Conservation (phyloP, 768 basidiomycete genomes). For the Russula brevipes region DNA sequence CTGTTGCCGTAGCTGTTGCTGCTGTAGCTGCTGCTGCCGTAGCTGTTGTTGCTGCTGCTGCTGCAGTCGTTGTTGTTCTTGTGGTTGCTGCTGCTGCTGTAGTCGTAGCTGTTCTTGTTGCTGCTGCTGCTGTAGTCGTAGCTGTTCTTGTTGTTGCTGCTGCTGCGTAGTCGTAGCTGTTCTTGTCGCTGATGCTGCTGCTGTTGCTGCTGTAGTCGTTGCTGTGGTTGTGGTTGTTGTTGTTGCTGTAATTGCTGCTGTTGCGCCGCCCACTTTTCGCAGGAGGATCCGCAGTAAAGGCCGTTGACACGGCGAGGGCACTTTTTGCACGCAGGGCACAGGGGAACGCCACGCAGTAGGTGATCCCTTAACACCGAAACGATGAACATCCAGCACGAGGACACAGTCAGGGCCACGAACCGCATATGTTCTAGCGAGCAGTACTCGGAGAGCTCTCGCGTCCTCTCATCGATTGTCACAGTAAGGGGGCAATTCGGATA, state of each 20-base stretch:
- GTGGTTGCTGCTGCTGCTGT: too few relatives aligned
- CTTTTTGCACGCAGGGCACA: conserved; percentile 5
- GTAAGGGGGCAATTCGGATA: neutral
- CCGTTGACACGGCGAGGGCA: conserved; percentile 1
- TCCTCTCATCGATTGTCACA: neutral
- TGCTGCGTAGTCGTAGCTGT: too few relatives aligned
- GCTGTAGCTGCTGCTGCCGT: too few relatives aligned
- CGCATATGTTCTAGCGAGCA: conserved; percentile 2
- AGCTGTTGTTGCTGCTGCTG: too few relatives aligned
- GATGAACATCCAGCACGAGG: neutral
- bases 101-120: too few relatives aligned
- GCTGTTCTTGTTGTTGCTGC: too few relatives aligned
- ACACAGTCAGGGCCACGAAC: conserved; percentile 2
- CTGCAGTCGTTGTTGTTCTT: too few relatives aligned
- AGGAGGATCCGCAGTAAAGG: conserved; percentile 10
- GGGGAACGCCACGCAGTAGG: neutral
- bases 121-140: too few relatives aligned
- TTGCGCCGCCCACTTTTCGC: neutral
- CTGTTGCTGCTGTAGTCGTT: too few relatives aligned
- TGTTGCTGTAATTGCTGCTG: too few relatives aligned
- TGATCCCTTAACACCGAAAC: conserved; percentile 5
- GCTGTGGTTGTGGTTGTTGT: neutral
- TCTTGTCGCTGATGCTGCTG: too few relatives aligned
- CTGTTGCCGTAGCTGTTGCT: too few relatives aligned
- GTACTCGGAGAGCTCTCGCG: conserved; percentile 4